These are phyloP conservation scores for Globisporangium irregulare DNA, from an alignment of 352 stramenopile genomes.

Conservation along the genomic window DNA sequence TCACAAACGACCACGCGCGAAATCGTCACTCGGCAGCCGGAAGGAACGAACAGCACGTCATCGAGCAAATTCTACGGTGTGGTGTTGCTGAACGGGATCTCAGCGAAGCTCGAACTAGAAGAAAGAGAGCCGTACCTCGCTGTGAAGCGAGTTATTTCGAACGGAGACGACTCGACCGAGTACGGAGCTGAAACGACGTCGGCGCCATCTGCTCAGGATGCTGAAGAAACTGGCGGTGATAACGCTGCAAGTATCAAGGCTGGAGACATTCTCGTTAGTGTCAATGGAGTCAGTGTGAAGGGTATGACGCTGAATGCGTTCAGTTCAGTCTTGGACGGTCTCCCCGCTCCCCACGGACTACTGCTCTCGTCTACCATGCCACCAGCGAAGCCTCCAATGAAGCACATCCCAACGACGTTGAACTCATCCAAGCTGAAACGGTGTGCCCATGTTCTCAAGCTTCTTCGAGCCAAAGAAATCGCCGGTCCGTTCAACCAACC, in stretches of 20 bases:
- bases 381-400: slow-evolving; percentile 37
- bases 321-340: slow-evolving; percentile 21
- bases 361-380: slow-evolving; percentile 49
- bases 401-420: slow-evolving; percentile 59
- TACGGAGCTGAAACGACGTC: not conserved
- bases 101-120: slow-evolving; percentile 32
- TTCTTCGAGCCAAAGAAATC: slow-evolving; percentile 78
- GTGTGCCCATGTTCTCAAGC: slow-evolving; percentile 70
- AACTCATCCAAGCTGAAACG: slow-evolving; percentile 59
- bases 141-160: slow-evolving; percentile 32
- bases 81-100: slow-evolving; percentile 38
- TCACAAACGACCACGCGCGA: slow-evolving; percentile 7
- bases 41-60: slow-evolving; percentile 9
- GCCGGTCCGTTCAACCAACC: slow-evolving; percentile 79
- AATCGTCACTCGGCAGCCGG: slow-evolving; percentile 15
- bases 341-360: slow-evolving; percentile 48
- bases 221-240: slow-evolving; percentile 8
- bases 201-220: slow-evolving; percentile 4
- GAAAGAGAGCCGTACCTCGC: slow-evolving; percentile 40
- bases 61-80: slow-evolving; percentile 45
- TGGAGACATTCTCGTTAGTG: slow-evolving; percentile 46
- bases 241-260: slow-evolving; percentile 16
- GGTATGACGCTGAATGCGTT: slow-evolving; percentile 34
- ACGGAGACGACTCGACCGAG: slow-evolving; percentile 9
- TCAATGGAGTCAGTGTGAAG: slow-evolving; percentile 53